These are phyloP conservation scores for Phytophthora sojae DNA, from an alignment of 352 stramenopile species.

Conservation along the genomic window DNA sequence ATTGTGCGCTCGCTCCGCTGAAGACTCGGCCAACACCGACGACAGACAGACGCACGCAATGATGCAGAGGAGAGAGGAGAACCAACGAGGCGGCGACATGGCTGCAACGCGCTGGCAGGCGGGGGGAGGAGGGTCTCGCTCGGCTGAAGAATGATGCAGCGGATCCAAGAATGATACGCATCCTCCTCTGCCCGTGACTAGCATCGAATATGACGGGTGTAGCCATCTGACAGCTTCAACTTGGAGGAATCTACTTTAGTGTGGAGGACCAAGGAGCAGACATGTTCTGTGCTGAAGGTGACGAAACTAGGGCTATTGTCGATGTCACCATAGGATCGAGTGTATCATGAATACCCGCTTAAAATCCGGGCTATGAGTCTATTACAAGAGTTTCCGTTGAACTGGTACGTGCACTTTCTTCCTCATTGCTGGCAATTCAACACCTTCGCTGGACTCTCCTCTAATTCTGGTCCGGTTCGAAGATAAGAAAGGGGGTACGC, in stretches of 20 bases:
- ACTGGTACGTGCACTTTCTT: background rate
- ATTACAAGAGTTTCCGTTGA: background rate
- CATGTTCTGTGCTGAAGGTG: background rate
- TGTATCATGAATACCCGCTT: too few species aligned
- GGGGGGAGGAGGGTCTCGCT: background rate
- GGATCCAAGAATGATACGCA: slow-evolving; percentile 18
- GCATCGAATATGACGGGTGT: slow-evolving; percentile 29
- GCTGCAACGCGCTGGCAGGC: background rate
- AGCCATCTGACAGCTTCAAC: background rate
- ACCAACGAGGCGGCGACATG: slow-evolving; percentile 16
- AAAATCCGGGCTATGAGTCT: too few species aligned
- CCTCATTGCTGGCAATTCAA: background rate
- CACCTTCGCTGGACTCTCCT: background rate
- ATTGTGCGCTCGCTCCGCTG: slow-evolving; percentile 34
- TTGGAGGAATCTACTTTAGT: too few species aligned
- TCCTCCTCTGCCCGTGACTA: slow-evolving; percentile 17
- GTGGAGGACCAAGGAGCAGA: background rate
- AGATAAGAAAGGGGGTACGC: background rate
- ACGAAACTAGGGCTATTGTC: background rate
- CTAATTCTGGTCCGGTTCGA: background rate
- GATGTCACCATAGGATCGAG: too few species aligned
- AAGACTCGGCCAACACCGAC: slow-evolving; percentile 7
- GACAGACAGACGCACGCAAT: slow-evolving; percentile 13
- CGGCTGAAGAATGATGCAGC: background rate
- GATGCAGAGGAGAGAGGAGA: background rate